Percentiles rank a stretch among this genome's conserved stretches.
These are phyloP conservation scores for Penicillium brevicompactum DNA, from an alignment of 2,329 filamentous ascomycete species.

Conservation along the genomic window DNA sequence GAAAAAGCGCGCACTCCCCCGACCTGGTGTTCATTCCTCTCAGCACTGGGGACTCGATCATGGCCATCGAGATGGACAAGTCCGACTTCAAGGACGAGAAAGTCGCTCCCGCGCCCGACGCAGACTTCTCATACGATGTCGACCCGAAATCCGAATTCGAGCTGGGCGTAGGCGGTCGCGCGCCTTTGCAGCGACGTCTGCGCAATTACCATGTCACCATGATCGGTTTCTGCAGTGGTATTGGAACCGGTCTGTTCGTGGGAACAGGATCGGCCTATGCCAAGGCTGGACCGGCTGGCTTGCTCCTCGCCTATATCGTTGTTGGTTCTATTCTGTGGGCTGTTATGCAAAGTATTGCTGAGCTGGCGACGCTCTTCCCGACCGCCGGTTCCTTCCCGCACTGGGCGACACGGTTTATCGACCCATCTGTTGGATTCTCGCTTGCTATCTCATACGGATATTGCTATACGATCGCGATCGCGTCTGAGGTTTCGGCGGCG, in stretches of 20 bases:
- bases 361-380: slow-evolving; percentile 86
- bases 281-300: slow-evolving; percentile 71
- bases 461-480: slow-evolving; percentile 78
- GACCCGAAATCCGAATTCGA: slow-evolving; percentile 29
- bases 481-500: slow-evolving; percentile 77
- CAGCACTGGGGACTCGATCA: background rate
- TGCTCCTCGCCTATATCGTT: slow-evolving; percentile 63
- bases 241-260: slow-evolving; percentile 79
- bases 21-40: background rate
- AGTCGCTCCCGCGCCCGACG: slow-evolving; percentile 14
- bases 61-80: slow-evolving; percentile 17
- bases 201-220: slow-evolving; percentile 37
- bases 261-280: slow-evolving; percentile 72
- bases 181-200: slow-evolving; percentile 36
- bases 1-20: slow-evolving; percentile 7
- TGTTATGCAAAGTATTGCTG: slow-evolving; percentile 85
- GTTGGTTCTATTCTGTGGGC: slow-evolving; percentile 83
- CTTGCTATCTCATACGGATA: slow-evolving; percentile 78
- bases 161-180: slow-evolving; percentile 38
- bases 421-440: slow-evolving; percentile 88
- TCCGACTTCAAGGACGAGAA: slow-evolving; percentile 11
- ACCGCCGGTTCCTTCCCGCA: slow-evolving; percentile 88
- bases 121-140: slow-evolving; percentile 13
- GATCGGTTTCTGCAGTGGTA: slow-evolving; percentile 37
- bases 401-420: slow-evolving; percentile 86